Base-by-base conservation (phyloP, 2,329 filamentous ascomycete genomes). In the Cytospora piceicola region DNA sequence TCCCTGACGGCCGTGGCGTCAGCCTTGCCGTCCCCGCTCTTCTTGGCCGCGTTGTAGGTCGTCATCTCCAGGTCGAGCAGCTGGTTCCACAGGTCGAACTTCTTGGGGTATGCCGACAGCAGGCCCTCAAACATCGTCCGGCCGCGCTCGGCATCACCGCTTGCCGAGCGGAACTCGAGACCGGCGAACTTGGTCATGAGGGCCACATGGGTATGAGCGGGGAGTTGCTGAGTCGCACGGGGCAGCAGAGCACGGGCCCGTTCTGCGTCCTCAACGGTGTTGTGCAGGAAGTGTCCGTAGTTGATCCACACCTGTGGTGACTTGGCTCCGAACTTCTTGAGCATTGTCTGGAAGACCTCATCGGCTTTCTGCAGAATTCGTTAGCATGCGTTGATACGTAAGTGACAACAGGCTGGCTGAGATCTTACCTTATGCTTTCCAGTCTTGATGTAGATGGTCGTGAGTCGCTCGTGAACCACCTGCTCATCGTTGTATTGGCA, bases 51-150 rank as follows among this genome's bases (percentile, higher is more conserved):
- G 51, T 87, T 82, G 42, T 83, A 79, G 55, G 88, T 84, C 20
- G 85, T 83, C 68, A 89, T 84, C 80, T 99, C 95, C 64, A 97
- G 84, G 74, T 97, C 93, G 1, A 97, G 80, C 70, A 96, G 88
- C 77, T 96, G 90, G 77, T 93, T 95, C 94, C 94, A 98, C 60
- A 98, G 82, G 75, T 97, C 93, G 67, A 93, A 88, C 76, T 93
- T 92, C 82, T 96, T 96, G 55, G 93, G 92, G 81, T 90, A 97
- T 5, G 90, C 90, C 42, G 88, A 86, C 9, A 99, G 83, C 11
- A 99, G 83, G 49, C 90, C 91, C 77, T 97, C 94, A 72, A 98
- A 98, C 74, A 98, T 90, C 30, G 96, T 99, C 22, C 96, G 90
- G 12, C 95, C 95, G 66, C 92, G 91, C 79, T 99, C 96, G 3